Percentiles rank a stretch among this genome's conserved stretches.
phyloP scores from a whole-genome alignment of 1,284 basidiomycete genomes.

The Ceratobasidium sp. region DNA sequence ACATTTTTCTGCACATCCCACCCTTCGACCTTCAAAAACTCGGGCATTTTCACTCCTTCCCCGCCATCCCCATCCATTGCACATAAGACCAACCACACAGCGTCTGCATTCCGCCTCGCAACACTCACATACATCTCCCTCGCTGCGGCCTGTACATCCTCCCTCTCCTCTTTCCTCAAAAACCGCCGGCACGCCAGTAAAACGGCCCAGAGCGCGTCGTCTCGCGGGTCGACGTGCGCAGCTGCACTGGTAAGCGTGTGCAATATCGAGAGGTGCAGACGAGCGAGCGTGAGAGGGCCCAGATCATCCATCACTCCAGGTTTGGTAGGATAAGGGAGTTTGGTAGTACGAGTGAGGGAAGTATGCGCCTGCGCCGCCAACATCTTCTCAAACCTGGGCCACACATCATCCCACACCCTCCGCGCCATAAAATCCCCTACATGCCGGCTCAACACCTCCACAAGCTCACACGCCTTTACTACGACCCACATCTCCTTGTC shows the following conservation, averaged over 20 bases:
- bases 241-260: constrained; percentile 74
- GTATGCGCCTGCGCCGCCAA: constrained; percentile 65
- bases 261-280: constrained; percentile 74
- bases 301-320: constrained; percentile 60
- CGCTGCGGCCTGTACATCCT: constrained; percentile 76
- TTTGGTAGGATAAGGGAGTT: constrained; percentile 72
- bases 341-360: constrained; percentile 67
- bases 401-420: constrained; percentile 87
- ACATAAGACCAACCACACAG: constrained; percentile 80
- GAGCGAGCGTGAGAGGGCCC: constrained; percentile 25
- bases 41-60: constrained; percentile 50
- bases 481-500: constrained; percentile 80
- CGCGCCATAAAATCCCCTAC: constrained; percentile 85
- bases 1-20: constrained; percentile 74
- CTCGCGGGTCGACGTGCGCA: constrained; percentile 70
- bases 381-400: constrained; percentile 79
- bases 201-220: constrained; percentile 81
- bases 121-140: constrained; percentile 72
- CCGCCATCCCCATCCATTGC: constrained; percentile 62
- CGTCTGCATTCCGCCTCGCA: constrained; percentile 73
- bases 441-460: constrained; percentile 73
- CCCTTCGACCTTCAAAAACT: constrained; percentile 64
- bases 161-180: constrained; percentile 67
- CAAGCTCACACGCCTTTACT: constrained; percentile 72
- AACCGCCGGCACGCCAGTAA: constrained; percentile 78